phyloP scores from a whole-genome alignment of 2,329 filamentous ascomycete genomes.

The Pleoardoris graminearum region DNA sequence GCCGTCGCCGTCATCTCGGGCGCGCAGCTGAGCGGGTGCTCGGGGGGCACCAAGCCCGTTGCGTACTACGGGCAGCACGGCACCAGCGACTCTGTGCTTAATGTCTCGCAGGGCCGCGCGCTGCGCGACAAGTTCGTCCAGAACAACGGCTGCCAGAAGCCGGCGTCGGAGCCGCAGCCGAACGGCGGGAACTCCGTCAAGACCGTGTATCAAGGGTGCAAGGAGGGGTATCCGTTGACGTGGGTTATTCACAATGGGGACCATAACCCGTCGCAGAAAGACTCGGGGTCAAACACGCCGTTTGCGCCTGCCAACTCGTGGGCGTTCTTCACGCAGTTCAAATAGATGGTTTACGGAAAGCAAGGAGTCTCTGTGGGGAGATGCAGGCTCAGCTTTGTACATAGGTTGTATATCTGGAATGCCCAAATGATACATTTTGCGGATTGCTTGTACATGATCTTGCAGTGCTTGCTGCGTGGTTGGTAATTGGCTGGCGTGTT shows the following conservation, averaged over 20 bases:
- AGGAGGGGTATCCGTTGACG: slow-evolving; percentile 33
- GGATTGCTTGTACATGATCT: no score
- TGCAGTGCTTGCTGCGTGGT: no score
- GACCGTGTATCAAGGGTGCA: slow-evolving; percentile 28
- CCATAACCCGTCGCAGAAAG: slow-evolving; percentile 23
- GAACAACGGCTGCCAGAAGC: slow-evolving; percentile 42
- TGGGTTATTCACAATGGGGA: slow-evolving; percentile 31
- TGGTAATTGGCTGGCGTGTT: no score
- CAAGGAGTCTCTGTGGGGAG: not conserved
- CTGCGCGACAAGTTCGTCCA: slow-evolving; percentile 45
- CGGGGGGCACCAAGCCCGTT: slow-evolving; percentile 43
- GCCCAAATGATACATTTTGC: no score
- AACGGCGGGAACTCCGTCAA: slow-evolving; percentile 16
- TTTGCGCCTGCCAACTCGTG: slow-evolving; percentile 36
- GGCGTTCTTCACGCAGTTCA: slow-evolving; percentile 35
- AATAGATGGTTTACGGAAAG: not conserved
- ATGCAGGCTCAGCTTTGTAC: not conserved
- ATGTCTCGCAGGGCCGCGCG: slow-evolving; percentile 36
- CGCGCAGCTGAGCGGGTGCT: slow-evolving; percentile 19
- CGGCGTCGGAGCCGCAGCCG: slow-evolving; percentile 22
- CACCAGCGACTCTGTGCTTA: slow-evolving; percentile 42
- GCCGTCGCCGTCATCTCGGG: slow-evolving; percentile 42
- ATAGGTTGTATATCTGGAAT: no score
- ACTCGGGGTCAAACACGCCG: slow-evolving; percentile 10
- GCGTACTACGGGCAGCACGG: slow-evolving; percentile 49